phyloP scores from a whole-genome alignment of 768 basidiomycete species.

The Mycena rebaudengoi region DNA sequence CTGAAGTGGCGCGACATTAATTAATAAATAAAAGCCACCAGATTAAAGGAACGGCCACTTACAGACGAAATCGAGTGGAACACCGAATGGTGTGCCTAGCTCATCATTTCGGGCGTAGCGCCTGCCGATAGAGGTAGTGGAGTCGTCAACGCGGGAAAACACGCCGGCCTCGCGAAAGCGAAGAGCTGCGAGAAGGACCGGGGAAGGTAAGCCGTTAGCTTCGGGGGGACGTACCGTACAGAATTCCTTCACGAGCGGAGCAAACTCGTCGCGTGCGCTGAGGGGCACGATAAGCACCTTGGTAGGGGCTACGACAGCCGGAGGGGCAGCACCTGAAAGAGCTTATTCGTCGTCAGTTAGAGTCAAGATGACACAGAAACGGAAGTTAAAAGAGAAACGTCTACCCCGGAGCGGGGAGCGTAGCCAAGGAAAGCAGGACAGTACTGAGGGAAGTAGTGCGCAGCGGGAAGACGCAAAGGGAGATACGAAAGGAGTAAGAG shows the following conservation, averaged over 20 bases:
- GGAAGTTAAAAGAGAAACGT: slow-evolving; percentile 16
- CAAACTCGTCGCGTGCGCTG: slow-evolving; percentile 85
- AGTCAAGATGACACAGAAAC: background rate
- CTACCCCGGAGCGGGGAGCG: background rate
- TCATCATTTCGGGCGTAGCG: slow-evolving; percentile 99
- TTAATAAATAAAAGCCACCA: too few species aligned
- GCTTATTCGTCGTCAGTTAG: slow-evolving; percentile 22
- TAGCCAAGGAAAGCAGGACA: background rate
- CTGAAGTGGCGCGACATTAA: background rate
- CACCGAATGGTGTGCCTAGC: slow-evolving; percentile 95
- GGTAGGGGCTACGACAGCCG: slow-evolving; percentile 92
- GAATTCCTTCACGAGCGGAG: slow-evolving; percentile 85
- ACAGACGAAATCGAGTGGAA: slow-evolving; percentile 94
- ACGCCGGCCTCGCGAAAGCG: slow-evolving; percentile 90
- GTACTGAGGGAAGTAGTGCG: background rate
- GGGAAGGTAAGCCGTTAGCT: slow-evolving; percentile 9
- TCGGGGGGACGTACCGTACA: slow-evolving; percentile 64
- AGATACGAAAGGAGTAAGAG: background rate
- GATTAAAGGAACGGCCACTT: slow-evolving; percentile 39
- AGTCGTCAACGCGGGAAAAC: slow-evolving; percentile 95
- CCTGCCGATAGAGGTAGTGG: slow-evolving; percentile 93
- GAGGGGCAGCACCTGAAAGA: slow-evolving; percentile 82
- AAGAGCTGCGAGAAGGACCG: slow-evolving; percentile 75
- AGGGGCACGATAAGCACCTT: slow-evolving; percentile 97
- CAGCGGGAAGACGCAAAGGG: slow-evolving; percentile 1